Percentiles rank a stretch among this genome's conserved stretches.
phyloP scores from a whole-genome alignment of 169 alveolate species.

The Plasmodium knowlesi region DNA sequence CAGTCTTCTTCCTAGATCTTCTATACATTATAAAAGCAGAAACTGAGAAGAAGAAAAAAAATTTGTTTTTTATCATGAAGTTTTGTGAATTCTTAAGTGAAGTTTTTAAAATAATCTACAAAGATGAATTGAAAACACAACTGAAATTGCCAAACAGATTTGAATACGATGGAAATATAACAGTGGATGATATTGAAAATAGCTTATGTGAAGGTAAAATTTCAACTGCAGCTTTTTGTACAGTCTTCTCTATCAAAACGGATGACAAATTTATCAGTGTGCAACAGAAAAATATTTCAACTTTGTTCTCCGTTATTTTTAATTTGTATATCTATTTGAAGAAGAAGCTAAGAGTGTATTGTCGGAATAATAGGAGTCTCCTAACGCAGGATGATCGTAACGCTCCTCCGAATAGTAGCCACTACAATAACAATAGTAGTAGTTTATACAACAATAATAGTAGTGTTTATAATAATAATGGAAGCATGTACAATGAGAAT shows the following conservation, averaged over 20 bases:
- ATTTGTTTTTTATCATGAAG: slow-evolving; percentile 50
- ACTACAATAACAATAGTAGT: slow-evolving; percentile 6
- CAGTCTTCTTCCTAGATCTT: slow-evolving; percentile 48
- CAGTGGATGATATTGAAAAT: slow-evolving; percentile 47
- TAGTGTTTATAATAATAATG: background rate
- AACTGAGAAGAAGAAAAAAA: slow-evolving; percentile 42
- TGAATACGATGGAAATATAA: slow-evolving; percentile 6
- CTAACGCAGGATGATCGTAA: background rate
- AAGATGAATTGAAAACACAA: slow-evolving; percentile 43
- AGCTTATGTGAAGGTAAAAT: slow-evolving; percentile 33
- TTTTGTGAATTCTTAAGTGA: slow-evolving; percentile 61
- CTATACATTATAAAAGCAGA: slow-evolving; percentile 54
- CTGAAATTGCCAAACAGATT: slow-evolving; percentile 11
- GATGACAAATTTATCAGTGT: slow-evolving; percentile 46
- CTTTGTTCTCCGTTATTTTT: slow-evolving; percentile 37
- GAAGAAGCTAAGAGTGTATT: slow-evolving; percentile 9
- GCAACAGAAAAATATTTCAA: slow-evolving; percentile 52
- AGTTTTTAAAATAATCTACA: slow-evolving; percentile 46
- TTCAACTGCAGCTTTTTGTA: slow-evolving; percentile 19
- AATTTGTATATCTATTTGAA: slow-evolving; percentile 47
- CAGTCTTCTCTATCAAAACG: slow-evolving; percentile 45
- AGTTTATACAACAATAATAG: background rate
- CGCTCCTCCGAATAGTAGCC: background rate
- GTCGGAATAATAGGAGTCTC: background rate
- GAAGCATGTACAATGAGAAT: slow-evolving; percentile 1